Conservation (phyloP, 768 basidiomycete species). For the Tricholoma saponaceum region DNA sequence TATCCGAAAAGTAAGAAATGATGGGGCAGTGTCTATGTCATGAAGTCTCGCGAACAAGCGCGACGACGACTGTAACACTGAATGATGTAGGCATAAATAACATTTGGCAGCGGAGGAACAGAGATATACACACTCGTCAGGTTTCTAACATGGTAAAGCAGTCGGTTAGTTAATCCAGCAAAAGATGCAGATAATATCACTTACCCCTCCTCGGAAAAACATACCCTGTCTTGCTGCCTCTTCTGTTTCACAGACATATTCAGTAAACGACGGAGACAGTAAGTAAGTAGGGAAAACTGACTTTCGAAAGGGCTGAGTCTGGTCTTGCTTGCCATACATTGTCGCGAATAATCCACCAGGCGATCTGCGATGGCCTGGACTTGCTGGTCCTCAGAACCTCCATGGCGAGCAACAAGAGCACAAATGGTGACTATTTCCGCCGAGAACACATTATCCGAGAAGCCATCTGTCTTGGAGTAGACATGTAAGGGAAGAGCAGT, state of each 20-base stretch:
- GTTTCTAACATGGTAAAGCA: constrained; percentile 49
- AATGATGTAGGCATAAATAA: constrained; percentile 9
- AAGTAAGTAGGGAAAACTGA: constrained; percentile 26
- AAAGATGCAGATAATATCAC: constrained; percentile 26
- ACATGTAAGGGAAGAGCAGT: constrained; percentile 17
- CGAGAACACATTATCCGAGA: constrained; percentile 62
- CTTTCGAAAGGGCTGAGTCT: constrained; percentile 75
- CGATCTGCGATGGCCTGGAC: constrained; percentile 72
- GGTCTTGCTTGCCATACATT: constrained; percentile 64
- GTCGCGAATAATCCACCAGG: constrained; percentile 62
- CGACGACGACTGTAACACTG: constrained; percentile 71
- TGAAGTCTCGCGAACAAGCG: constrained; percentile 60
- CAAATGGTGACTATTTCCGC: constrained; percentile 70
- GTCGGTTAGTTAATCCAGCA: constrained; percentile 8
- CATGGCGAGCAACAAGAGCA: constrained; percentile 54
- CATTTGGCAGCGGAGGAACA: background rate
- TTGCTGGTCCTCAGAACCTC: constrained; percentile 53
- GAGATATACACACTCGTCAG: constrained; percentile 63
- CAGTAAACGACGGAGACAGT: background rate
- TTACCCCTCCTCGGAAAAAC: constrained; percentile 68
- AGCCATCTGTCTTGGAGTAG: constrained; percentile 43
- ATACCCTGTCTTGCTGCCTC: constrained; percentile 64
- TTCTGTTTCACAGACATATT: constrained; percentile 29
- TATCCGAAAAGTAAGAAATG: constrained; percentile 10
- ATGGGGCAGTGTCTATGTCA: constrained; percentile 20